Evolutionary conservation across 2,329 filamentous ascomycete genomes (phyloP).

Genomic region (Nothomitra cinnamomea): DNA sequence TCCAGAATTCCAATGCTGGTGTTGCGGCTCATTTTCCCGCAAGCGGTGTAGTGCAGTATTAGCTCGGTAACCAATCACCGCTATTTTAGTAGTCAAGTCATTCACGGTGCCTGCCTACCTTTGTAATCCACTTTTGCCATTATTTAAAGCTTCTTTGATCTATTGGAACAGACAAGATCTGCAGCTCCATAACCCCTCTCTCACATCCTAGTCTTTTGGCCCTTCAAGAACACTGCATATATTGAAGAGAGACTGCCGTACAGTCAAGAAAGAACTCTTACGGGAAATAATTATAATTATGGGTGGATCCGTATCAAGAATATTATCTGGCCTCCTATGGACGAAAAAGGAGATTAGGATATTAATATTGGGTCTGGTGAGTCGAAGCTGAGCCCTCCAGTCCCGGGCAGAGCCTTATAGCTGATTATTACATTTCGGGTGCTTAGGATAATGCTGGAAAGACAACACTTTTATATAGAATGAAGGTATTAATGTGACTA

Average conservation of each 20-base stretch:
- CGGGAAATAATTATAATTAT: conserved; percentile 18
- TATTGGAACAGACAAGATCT: too few relatives aligned
- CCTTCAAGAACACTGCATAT: too few relatives aligned
- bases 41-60: background rate
- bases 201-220: too few relatives aligned
- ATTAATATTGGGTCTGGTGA: conserved; percentile 80
- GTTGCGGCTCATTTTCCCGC: background rate
- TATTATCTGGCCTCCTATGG: conserved; percentile 58
- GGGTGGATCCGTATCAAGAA: conserved; percentile 38
- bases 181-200: too few relatives aligned
- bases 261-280: background rate
- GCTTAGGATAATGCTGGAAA: conserved; percentile 91
- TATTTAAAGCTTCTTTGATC: background rate
- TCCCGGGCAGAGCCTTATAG: background rate
- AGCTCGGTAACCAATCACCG: background rate
- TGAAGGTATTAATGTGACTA: conserved; percentile 48
- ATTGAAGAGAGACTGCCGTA: background rate
- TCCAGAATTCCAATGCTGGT: background rate
- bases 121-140: background rate
- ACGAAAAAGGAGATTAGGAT: conserved; percentile 97
- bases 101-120: background rate
- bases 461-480: conserved; percentile 86
- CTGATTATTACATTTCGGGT: background rate
- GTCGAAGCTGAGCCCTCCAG: conserved; percentile 17
- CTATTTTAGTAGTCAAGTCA: background rate